Percentiles rank a stretch among this genome's conserved stretches.
Evolutionary conservation across 768 basidiomycete species (phyloP).

Genomic region (Fistulinella prunicolor): DNA sequence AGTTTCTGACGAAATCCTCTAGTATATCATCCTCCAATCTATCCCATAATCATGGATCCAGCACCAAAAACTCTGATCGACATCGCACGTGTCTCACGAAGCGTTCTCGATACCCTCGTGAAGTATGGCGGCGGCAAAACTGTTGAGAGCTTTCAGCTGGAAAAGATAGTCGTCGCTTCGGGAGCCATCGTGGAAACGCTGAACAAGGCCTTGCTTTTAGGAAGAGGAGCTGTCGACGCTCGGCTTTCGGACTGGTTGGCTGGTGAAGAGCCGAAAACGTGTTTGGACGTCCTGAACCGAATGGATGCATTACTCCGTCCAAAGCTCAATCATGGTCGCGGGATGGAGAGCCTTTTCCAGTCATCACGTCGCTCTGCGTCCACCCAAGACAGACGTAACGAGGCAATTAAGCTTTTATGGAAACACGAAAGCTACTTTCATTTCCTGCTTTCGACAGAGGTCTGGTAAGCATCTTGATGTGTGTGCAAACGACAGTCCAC

Average conservation of each 20-base stretch:
- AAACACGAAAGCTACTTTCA: slow-evolving; percentile 7
- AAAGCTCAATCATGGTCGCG: not conserved
- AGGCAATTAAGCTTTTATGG: slow-evolving; percentile 7
- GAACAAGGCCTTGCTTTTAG: not conserved
- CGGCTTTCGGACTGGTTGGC: slow-evolving; percentile 10
- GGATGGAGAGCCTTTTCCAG: not conserved
- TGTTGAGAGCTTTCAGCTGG: no score
- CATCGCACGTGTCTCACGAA: no score
- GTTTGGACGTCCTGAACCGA: slow-evolving; percentile 2
- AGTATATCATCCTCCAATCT: no score
- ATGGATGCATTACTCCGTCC: slow-evolving; percentile 7
- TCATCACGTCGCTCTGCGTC: not conserved
- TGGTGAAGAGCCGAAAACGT: slow-evolving; percentile 1
- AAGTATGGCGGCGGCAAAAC: no score
- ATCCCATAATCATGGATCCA: no score
- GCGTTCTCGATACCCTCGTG: no score
- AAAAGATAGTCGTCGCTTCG: slow-evolving; percentile 7
- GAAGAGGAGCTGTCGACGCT: not conserved
- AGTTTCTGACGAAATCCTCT: no score
- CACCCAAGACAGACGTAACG: slow-evolving; percentile 1
- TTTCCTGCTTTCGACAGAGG: slow-evolving; percentile 9
- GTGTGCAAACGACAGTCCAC: no score
- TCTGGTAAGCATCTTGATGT: slow-evolving; percentile 6
- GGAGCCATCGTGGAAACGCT: slow-evolving; percentile 3
- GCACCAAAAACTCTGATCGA: no score